Evolutionary conservation across 805 yeast genomes (phyloP).

Genomic region (Hanseniaspora meyeri): DNA sequence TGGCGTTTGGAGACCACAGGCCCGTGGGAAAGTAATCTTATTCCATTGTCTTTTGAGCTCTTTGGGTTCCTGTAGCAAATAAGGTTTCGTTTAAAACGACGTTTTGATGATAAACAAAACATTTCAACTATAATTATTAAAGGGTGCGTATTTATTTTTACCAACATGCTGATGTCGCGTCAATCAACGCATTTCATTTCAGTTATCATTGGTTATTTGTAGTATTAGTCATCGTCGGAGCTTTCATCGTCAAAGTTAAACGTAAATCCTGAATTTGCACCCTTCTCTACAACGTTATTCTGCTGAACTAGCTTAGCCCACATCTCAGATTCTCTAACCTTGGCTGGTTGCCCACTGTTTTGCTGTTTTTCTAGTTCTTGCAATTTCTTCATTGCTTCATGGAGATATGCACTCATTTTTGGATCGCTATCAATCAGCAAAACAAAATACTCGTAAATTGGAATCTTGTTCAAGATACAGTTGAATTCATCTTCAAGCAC

Average conservation of each 20-base stretch:
- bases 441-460: conserved; percentile 50
- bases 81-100: not conserved
- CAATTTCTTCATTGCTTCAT: not conserved
- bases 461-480: conserved; percentile 31
- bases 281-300: not conserved
- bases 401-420: conserved; percentile 14
- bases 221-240: conserved; percentile 1
- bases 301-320: conserved; percentile 3
- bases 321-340: conserved; percentile 4
- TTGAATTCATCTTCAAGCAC: conserved; percentile 29
- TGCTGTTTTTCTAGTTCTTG: not conserved
- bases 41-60: not conserved
- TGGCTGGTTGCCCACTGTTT: not conserved
- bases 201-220: no score
- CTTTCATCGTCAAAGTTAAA: conserved; percentile 11
- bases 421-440: conserved; percentile 34
- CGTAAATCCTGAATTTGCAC: not conserved
- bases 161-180: not conserved
- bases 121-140: no score
- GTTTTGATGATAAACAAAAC: not conserved
- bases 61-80: not conserved
- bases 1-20: no score
- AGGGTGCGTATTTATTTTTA: not conserved
- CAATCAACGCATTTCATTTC: not conserved
- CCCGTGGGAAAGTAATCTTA: no score